Base-by-base conservation (phyloP, 257 asterid genomes). In the Gentiana macrophylla region DNA sequence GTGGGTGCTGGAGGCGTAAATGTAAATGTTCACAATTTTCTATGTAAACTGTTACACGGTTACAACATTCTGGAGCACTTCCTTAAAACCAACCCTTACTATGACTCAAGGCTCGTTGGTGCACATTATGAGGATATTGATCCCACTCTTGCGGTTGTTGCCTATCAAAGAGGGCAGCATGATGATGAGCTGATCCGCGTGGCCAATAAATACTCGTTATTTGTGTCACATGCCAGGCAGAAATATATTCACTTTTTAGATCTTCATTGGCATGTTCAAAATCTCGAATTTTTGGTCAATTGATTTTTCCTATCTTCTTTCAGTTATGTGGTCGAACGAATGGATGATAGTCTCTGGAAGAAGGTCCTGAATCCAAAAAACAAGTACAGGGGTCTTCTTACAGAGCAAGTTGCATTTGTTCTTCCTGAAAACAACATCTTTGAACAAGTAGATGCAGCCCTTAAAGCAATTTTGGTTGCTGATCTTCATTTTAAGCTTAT, bases 111-210 rank as follows among this genome's bases (percentile, higher is more conserved):
- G 35, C 89, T 92, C 59, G 99, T 92, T 69, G 99, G 99, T 52
- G 89, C 86, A 79, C 89, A 92, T 67, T 92, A 97, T 79, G 97
- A 92, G 84, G 89, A 92, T 69, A 94, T 95, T 55, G 99, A 88
- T 72, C 99, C 99, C 35, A 92, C 99, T 59, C 99, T 92, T 76
- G 99, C 99, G 52, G 99, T 92, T 79, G 99, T 92, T 50, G 99
- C 99, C 52, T 92, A 92, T 70, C 80, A 94, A 61, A 86, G 97
- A 75, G 99, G 97, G 60, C 94, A 89, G 53, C 89, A 97, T 48
- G 99, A 92, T 67, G 97, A 89, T 70, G 99, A 92, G 61, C 94
- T 92, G 44, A 86, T 92, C 63, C 82, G 84, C 53, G 99, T 89
- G 50, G 86, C 99, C 35, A 92, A 83, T 67, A 92, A 89, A 84